Percentiles rank a stretch among this genome's conserved stretches.
Conservation (phyloP, 139 green algal genomes). For the Gonium pectorale region DNA sequence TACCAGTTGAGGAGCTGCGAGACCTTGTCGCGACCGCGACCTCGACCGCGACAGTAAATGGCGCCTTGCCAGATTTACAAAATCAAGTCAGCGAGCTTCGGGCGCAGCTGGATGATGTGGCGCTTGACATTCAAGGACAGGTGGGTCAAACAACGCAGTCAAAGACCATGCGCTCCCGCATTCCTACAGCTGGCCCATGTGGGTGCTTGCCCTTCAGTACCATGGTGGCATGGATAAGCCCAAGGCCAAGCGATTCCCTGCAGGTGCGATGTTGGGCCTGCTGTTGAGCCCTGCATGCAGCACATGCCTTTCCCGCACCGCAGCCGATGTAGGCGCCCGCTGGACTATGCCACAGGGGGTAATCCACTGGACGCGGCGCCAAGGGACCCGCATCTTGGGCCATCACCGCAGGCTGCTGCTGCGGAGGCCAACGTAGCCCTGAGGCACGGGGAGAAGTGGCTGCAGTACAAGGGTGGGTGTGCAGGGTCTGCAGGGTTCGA, state of each 20-base stretch:
- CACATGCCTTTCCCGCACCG: background rate
- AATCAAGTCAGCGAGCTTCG: background rate
- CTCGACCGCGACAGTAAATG: background rate
- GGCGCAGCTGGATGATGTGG: conserved; percentile 5
- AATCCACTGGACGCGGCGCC: no score
- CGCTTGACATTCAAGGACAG: background rate
- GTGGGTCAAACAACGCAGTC: background rate
- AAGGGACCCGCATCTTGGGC: background rate
- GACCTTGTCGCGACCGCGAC: background rate
- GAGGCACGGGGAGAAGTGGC: conserved; percentile 6
- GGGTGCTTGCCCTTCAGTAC: background rate
- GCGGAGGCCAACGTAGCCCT: conserved; percentile 2
- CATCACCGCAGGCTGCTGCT: background rate
- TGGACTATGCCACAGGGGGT: background rate
- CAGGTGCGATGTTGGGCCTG: background rate
- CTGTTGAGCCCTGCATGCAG: background rate
- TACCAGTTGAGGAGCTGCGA: background rate
- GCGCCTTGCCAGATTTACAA: background rate
- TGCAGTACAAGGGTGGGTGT: background rate
- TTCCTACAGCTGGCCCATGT: background rate
- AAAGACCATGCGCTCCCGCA: background rate
- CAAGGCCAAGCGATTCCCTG: background rate
- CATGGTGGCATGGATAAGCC: background rate
- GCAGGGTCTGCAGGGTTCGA: background rate
- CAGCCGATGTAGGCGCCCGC: background rate